Evolutionary conservation across 129 eudicot genomes (phyloP).

Genomic region (Flaveria bidentis): DNA sequence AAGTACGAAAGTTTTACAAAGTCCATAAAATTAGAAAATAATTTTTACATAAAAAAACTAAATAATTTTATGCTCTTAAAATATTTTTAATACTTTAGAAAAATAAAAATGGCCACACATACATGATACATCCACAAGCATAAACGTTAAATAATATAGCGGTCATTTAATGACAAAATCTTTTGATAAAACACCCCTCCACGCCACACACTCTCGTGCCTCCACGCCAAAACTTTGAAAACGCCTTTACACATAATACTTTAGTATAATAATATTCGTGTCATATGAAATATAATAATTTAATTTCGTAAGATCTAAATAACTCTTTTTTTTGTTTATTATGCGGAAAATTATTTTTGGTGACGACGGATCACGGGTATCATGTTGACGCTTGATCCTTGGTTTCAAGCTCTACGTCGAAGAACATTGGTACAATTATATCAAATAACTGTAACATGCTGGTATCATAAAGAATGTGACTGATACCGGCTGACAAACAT

Average conservation of each 20-base stretch:
- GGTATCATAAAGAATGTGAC: no score
- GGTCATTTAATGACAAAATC: neutral
- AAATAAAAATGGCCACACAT: neutral
- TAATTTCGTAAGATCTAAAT: neutral
- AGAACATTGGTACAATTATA: no score
- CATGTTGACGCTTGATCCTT: no score
- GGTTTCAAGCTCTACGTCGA: no score
- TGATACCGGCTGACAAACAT: no score
- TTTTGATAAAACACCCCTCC: neutral
- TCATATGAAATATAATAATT: neutral
- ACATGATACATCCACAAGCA: neutral
- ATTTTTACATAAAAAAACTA: neutral
- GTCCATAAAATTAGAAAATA: no score
- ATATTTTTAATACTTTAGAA: neutral
- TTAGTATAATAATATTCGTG: no score
- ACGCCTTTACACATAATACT: neutral
- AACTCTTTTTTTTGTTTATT: neutral
- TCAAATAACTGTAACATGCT: no score
- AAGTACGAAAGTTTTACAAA: neutral
- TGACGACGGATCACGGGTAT: no score
- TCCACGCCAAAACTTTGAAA: slow-evolving; percentile 13
- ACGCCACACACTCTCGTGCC: slow-evolving; percentile 8
- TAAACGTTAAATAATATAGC: neutral
- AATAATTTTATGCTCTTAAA: neutral
- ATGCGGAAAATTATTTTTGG: no score